A percentile compares a stretch with the other conserved stretches of the same genome.
phyloP scores from a whole-genome alignment of 129 eudicot genomes.

The Ambrosia trifida region DNA sequence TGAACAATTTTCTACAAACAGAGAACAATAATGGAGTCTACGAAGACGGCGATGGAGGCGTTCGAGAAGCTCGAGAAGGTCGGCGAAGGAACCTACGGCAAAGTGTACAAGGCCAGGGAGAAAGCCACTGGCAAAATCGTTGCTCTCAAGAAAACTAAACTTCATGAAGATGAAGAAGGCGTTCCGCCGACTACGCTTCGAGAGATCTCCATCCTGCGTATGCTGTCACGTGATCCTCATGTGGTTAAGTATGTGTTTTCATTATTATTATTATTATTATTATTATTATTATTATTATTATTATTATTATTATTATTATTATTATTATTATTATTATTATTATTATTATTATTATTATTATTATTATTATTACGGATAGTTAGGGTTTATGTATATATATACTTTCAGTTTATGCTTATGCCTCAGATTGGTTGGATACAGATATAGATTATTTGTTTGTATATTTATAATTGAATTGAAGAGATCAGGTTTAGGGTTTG shows the following conservation, averaged over 20 bases:
- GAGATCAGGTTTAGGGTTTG: background rate
- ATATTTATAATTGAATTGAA: no score
- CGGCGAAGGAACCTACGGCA: slow-evolving; percentile 93
- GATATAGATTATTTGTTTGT: no score
- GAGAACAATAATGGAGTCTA: slow-evolving; percentile 7
- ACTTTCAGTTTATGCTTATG: no score
- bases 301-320: no score
- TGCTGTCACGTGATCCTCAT: slow-evolving; percentile 87
- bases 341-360: no score
- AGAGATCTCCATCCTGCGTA: slow-evolving; percentile 70
- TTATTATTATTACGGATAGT: no score
- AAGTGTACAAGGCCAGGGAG: slow-evolving; percentile 82
- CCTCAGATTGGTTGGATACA: no score
- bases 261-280: no score
- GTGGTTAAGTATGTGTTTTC: slow-evolving; percentile 49
- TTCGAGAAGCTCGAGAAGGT: slow-evolving; percentile 93
- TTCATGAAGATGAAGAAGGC: slow-evolving; percentile 85
- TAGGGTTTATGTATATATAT: background rate
- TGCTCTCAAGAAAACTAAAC: slow-evolving; percentile 78
- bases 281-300: no score
- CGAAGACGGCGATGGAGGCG: slow-evolving; percentile 71
- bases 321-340: no score
- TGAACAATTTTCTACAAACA: background rate
- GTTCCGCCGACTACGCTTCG: slow-evolving; percentile 93
- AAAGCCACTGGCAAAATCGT: slow-evolving; percentile 75